phyloP scores from a whole-genome alignment of 2,329 filamentous ascomycete genomes.

The Aureobasidium sp. region DNA sequence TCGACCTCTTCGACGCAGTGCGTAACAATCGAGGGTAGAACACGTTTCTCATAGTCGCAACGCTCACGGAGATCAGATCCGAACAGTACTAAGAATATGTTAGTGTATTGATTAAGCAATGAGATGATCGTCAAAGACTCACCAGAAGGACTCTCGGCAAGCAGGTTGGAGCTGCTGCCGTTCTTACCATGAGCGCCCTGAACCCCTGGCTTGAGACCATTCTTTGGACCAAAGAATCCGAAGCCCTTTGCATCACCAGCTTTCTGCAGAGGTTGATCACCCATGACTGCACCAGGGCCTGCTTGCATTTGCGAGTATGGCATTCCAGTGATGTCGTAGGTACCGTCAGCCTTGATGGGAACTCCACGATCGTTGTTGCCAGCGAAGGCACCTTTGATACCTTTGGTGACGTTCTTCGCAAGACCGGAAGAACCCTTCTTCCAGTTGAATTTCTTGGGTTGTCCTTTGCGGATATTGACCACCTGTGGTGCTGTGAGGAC shows the following conservation, averaged over 20 bases:
- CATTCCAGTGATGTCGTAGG: conserved; percentile 27
- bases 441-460: conserved; percentile 97
- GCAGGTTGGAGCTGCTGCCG: conserved; percentile 38
- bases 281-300: conserved; percentile 21
- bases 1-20: conserved; percentile 97
- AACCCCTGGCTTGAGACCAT: conserved; percentile 25
- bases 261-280: conserved; percentile 6
- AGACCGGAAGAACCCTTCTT: conserved; percentile 93
- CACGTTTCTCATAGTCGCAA: conserved; percentile 78
- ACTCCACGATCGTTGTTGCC: conserved; percentile 25
- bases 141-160: conserved; percentile 30
- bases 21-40: conserved; percentile 84
- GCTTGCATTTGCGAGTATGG: conserved; percentile 26
- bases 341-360: conserved; percentile 20
- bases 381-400: conserved; percentile 84
- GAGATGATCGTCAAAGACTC: conserved; percentile 11
- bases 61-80: conserved; percentile 83
- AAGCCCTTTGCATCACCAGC: conserved; percentile 22
- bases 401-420: conserved; percentile 89
- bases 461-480: conserved; percentile 88
- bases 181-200: conserved; percentile 35
- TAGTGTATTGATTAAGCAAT: not conserved
- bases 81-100: conserved; percentile 54
- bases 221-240: conserved; percentile 33
- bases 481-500: conserved; percentile 75